A percentile compares a stretch with the other conserved stretches of the same genome.
These are phyloP conservation scores for Isabelozyma pseudorhagii DNA, from an alignment of 805 yeast species.

Conservation along the genomic window DNA sequence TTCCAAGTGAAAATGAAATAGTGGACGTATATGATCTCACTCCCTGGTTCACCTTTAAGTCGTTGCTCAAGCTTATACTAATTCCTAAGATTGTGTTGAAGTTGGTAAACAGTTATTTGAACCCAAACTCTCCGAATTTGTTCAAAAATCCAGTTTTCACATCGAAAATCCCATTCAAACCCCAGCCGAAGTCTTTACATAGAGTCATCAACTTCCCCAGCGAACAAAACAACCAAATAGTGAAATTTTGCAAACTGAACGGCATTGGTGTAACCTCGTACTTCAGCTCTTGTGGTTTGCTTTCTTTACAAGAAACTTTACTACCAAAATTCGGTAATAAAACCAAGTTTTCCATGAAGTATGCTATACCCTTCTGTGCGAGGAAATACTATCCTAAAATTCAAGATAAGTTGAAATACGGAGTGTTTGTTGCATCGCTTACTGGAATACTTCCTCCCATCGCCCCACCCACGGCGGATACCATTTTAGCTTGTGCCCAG, in stretches of 20 bases:
- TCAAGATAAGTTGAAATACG: neutral
- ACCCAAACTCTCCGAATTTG: constrained; percentile 4
- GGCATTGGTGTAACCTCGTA: constrained; percentile 18
- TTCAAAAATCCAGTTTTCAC: constrained; percentile 9
- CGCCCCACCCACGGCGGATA: neutral
- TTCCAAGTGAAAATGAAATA: constrained; percentile 6
- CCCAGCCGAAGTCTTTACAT: constrained; percentile 5
- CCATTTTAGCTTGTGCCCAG: neutral
- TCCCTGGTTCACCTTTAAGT: constrained; percentile 1
- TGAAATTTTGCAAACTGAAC: constrained; percentile 10
- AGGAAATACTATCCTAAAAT: constrained; percentile 9
- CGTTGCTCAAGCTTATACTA: neutral
- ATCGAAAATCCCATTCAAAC: constrained; percentile 1
- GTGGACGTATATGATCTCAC: constrained; percentile 5
- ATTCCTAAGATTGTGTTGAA: constrained; percentile 1
- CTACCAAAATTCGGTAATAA: constrained; percentile 3
- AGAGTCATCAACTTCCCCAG: constrained; percentile 9
- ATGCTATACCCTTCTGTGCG: constrained; percentile 5
- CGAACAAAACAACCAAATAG: constrained; percentile 6
- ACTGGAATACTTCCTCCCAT: neutral
- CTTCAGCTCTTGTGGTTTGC: constrained; percentile 10
- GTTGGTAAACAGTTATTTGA: constrained; percentile 1
- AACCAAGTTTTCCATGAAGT: neutral
- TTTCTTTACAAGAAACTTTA: constrained; percentile 13
- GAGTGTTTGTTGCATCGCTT: constrained; percentile 1